Conservation (phyloP, 2,329 filamentous ascomycete genomes). For the Aphanoascus verrucosus region DNA sequence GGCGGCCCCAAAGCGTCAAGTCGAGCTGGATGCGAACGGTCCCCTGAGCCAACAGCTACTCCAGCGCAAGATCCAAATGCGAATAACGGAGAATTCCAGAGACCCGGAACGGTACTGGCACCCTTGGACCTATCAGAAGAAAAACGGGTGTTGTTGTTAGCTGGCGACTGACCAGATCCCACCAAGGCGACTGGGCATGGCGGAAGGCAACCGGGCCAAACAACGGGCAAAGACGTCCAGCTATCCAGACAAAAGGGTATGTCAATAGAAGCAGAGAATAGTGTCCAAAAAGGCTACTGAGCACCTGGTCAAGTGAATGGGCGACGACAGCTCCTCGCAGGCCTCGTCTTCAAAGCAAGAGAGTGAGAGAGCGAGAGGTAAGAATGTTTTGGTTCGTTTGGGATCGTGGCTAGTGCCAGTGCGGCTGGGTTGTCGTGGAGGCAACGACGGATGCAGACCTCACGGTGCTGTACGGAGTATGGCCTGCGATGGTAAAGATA, state of each 20-base stretch:
- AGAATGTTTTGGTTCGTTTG: no score
- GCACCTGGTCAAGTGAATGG: not conserved
- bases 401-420: not conserved
- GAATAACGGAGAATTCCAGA: not conserved
- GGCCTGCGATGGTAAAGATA: no score
- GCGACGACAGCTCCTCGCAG: no score
- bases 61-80: not conserved
- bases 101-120: not conserved
- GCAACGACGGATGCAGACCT: not conserved
- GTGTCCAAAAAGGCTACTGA: not conserved
- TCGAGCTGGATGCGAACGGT: not conserved
- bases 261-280: not conserved
- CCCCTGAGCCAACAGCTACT: not conserved
- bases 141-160: not conserved
- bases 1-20: conserved; percentile 1
- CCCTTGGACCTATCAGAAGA: not conserved
- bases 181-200: not conserved
- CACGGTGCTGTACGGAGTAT: not conserved
- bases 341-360: no score
- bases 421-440: not conserved
- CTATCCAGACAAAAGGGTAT: not conserved
- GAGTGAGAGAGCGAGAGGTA: no score
- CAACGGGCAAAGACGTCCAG: not conserved
- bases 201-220: not conserved
- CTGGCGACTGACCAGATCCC: not conserved